A percentile compares a stretch with the other conserved stretches of the same genome.
These are phyloP conservation scores for Botrytis tulipae DNA, from an alignment of 2,329 filamentous ascomycete species.

Conservation along the genomic window DNA sequence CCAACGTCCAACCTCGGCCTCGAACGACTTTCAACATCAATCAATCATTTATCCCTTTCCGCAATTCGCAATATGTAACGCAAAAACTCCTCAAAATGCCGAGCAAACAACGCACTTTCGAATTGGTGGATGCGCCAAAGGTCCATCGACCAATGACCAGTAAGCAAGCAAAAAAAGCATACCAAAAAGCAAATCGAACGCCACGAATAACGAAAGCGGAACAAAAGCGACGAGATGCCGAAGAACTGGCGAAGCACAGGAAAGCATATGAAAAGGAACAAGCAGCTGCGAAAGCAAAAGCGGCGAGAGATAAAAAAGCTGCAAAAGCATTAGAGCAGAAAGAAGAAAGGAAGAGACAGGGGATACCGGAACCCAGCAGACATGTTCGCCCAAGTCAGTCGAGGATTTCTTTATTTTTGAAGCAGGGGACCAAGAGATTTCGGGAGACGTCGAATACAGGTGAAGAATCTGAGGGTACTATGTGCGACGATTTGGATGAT, in stretches of 20 bases:
- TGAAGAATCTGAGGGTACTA: slow-evolving; percentile 27
- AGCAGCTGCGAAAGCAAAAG: slow-evolving; percentile 51
- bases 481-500: slow-evolving; percentile 8
- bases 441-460: slow-evolving; percentile 26
- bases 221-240: slow-evolving; percentile 42
- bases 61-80: background rate
- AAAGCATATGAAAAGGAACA: slow-evolving; percentile 54
- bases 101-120: slow-evolving; percentile 37
- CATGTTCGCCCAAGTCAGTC: slow-evolving; percentile 55
- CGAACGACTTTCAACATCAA: background rate
- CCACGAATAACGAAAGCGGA: slow-evolving; percentile 44
- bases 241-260: slow-evolving; percentile 41
- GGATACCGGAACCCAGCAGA: slow-evolving; percentile 51
- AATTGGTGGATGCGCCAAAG: slow-evolving; percentile 40
- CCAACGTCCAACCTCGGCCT: background rate
- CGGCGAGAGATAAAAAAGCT: slow-evolving; percentile 54
- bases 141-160: slow-evolving; percentile 48
- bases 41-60: background rate
- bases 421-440: slow-evolving; percentile 32
- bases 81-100: background rate
- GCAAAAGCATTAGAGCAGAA: slow-evolving; percentile 51
- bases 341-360: slow-evolving; percentile 51
- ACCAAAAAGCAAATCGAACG: slow-evolving; percentile 43
- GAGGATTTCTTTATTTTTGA: slow-evolving; percentile 54
- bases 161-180: slow-evolving; percentile 49